Evolutionary conservation across 331 rosid genomes (phyloP), one percentile per base, ranked within the genome.

Genomic region (Arachis monticola): DNA sequence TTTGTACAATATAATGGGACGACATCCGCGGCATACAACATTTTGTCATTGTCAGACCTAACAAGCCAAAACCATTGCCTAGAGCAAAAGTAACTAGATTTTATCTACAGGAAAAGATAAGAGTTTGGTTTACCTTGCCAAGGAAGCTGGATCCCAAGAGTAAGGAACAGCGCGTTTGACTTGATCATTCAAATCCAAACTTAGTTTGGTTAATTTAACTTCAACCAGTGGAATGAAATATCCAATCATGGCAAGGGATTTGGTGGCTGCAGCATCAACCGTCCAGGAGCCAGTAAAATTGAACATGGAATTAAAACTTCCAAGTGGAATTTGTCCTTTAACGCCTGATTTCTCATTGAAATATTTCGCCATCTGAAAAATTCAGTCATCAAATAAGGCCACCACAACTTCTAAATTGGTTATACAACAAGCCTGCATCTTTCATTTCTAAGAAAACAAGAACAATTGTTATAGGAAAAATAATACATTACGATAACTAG

Each of bases 241-340:
- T 81, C 99, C 99, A 79, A 95, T 86, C 97, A 95, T 83, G 17
- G 97, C 93, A 79, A 95, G 99, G 74, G 97, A 92, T 90, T 95
- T 95, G 42, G 99, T 92, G 52, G 93, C 71, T 55, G 97, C 87
- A 12, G 90, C 96, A 74, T 95, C 99, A 41, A 85, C 84, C 84
- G 79, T 88, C 89, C 91, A 90, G 48, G 90, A 88, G 70, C 99
- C 97, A 5, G 97, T 95, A 81, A 95, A 95, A 81, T 92, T 95
- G 87, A 92, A 95, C 99, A 92, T 90, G 47, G 97, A 85, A 85
- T 95, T 92, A 82, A 95, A 95, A 86, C 97, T 92, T 82, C 99
- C 99, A 40, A 95, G 89, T 8, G 99, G 97, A 83, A 86, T 78
- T 44, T 73, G 14, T 52, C 79, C 91, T 10, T 88, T 69, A 80